Percentiles rank a stretch among this genome's conserved stretches.
These are phyloP conservation scores for Lentinula guzmanii DNA, from an alignment of 768 basidiomycete species.

Conservation along the genomic window DNA sequence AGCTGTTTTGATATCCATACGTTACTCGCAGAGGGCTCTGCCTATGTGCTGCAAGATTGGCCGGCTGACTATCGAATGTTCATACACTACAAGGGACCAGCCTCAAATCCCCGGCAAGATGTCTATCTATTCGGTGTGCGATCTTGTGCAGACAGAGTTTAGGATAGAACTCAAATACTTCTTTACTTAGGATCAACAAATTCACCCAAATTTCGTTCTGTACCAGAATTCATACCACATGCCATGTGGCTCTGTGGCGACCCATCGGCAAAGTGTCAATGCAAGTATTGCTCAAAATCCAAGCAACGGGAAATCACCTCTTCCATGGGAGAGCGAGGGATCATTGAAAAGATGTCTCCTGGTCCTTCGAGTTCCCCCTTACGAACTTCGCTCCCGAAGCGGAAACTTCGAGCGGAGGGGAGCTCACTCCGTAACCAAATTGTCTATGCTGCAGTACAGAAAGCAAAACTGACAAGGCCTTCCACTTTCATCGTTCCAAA, in stretches of 20 bases:
- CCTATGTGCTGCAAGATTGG: constrained; percentile 58
- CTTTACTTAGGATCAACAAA: not conserved
- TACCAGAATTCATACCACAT: constrained; percentile 84
- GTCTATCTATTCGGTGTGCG: constrained; percentile 66
- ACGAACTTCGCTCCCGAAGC: constrained; percentile 12
- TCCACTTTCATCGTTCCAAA: constrained; percentile 25
- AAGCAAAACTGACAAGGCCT: constrained; percentile 17
- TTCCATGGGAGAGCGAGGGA: constrained; percentile 39
- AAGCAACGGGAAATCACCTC: constrained; percentile 66
- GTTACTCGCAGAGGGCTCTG: constrained; percentile 34
- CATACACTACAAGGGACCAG: constrained; percentile 68
- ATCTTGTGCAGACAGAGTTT: not conserved
- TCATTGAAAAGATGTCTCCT: constrained; percentile 19
- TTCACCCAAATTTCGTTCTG: constrained; percentile 64
- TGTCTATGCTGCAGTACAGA: constrained; percentile 37
- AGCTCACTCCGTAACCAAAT: constrained; percentile 4
- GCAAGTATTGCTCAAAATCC: constrained; percentile 76
- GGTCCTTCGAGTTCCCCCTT: constrained; percentile 20
- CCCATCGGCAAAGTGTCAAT: constrained; percentile 47
- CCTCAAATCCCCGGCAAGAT: constrained; percentile 56
- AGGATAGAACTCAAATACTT: not conserved
- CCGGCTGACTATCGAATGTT: constrained; percentile 66
- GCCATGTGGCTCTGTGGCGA: constrained; percentile 73
- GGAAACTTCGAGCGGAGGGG: not conserved
- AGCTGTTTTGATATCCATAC: not conserved